Evolutionary conservation across 176 grass and related monocot species (phyloP), one percentile per base, ranked within the genome.

Genomic region (Puya raimondii): DNA sequence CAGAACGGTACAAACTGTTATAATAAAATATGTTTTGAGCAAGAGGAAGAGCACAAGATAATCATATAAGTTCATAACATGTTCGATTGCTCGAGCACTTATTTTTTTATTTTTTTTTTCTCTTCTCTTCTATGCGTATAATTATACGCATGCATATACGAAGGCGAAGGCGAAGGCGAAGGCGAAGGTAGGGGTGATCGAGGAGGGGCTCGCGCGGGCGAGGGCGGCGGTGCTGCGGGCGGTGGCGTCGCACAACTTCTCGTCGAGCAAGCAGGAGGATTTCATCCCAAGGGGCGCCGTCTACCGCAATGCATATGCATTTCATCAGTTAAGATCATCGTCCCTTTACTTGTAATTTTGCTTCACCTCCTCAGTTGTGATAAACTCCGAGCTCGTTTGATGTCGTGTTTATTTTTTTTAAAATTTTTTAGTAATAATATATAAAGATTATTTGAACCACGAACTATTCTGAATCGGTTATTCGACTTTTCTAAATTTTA

Each of bases 271-370:
- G 57, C 76, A 0, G 26, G 59, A 84, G 11, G 69, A 64, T 17
- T 89, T 82, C 56, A 70, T 82, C 64, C 92, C 88, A 17, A 88
- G 78, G 23, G 85, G 92, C 63, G 77, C 88, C 54, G 80, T 96
- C 51, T 96, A 96, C 66, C 92, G 88, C 58, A 91, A 96, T 49
- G 56, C 83, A 1, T 64, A 47, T 50, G 86, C 85, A 29, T 96
- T 91, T 22, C 83, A 89, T 80, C 80, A 88, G 91, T 96, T 75
- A 82, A 70, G 65, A 75, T 49, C 9, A 67, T 23, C n/a, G n/a
- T n/a, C 63, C 9, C 23, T 10, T 66, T 68, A 53, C 27, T 50
- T 14, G 15, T 54, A 21, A 23, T 23, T 10, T 33, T 66, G 50
- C 42, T 54, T 22, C 23, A 6, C 25, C 22, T 51, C 23, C 4